These are phyloP conservation scores for Gyromitra esculenta DNA, from an alignment of 2,329 filamentous ascomycete species.

Conservation along the genomic window DNA sequence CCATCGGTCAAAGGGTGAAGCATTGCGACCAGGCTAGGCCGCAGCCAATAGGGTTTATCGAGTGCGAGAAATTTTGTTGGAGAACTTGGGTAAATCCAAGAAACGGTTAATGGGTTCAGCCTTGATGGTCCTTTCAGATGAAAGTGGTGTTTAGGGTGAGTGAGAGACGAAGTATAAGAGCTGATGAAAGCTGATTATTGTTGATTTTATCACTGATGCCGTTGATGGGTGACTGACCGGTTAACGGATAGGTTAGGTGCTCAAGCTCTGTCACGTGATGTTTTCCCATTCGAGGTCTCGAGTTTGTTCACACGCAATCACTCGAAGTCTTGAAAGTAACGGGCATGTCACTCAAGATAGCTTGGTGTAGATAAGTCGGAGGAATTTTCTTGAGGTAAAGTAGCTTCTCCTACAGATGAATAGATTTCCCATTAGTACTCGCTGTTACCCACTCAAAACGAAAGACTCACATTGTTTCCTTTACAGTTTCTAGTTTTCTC, in stretches of 20 bases:
- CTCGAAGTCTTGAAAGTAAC: background rate
- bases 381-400: background rate
- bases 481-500: background rate
- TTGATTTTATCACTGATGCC: background rate
- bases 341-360: background rate
- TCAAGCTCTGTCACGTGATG: background rate
- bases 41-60: background rate
- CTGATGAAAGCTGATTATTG: background rate
- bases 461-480: background rate
- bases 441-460: background rate
- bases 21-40: background rate
- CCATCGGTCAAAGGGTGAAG: background rate
- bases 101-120: background rate
- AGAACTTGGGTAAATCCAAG: background rate
- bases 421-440: too few species aligned
- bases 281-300: background rate
- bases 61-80: background rate
- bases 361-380: background rate
- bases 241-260: background rate
- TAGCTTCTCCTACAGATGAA: background rate
- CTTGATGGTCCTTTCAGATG: background rate
- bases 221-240: background rate
- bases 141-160: background rate
- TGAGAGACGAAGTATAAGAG: background rate
- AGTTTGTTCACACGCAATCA: background rate